Percentiles rank a stretch among this genome's conserved stretches.
Conservation (phyloP, 2,329 filamentous ascomycete species). For the Trichoderma lentiforme region DNA sequence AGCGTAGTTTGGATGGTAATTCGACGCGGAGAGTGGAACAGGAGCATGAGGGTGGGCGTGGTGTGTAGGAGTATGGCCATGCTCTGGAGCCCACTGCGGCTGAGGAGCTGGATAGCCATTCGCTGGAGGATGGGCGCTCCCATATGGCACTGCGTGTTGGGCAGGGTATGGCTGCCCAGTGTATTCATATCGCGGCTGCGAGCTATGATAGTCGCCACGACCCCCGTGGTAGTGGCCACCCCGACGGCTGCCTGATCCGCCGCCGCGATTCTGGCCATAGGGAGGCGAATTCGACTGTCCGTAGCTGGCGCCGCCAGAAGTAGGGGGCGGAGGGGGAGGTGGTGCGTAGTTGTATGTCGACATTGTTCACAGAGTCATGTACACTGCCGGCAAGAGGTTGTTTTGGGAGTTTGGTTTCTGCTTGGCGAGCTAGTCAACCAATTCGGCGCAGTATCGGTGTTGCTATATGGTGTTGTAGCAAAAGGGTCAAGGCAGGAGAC, state of each 20-base stretch:
- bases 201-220: conserved; percentile 42
- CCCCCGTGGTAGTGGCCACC: conserved; percentile 38
- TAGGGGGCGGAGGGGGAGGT: conserved; percentile 45
- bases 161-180: conserved; percentile 37
- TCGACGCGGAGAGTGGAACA: conserved; percentile 48
- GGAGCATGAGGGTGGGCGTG: conserved; percentile 45
- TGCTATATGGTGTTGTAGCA: not conserved
- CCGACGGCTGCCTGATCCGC: conserved; percentile 37
- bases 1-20: conserved; percentile 59
- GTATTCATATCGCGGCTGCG: conserved; percentile 44
- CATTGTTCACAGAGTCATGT: conserved; percentile 33
- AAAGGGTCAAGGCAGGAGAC: not conserved
- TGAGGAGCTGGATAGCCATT: conserved; percentile 38
- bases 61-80: conserved; percentile 34
- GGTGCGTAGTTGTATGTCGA: conserved; percentile 53
- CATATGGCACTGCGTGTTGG: conserved; percentile 31
- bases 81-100: conserved; percentile 43
- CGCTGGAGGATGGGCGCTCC: conserved; percentile 35
- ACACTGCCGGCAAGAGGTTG: not conserved
- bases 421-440: not conserved
- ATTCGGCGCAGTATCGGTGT: not conserved
- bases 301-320: conserved; percentile 36
- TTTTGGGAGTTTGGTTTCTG: not conserved
- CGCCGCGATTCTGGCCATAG: conserved; percentile 36
- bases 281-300: conserved; percentile 37